Percentiles rank a stretch among this genome's conserved stretches.
phyloP scores from a whole-genome alignment of 2,329 filamentous ascomycete species.

The Hypoxylon sp. region DNA sequence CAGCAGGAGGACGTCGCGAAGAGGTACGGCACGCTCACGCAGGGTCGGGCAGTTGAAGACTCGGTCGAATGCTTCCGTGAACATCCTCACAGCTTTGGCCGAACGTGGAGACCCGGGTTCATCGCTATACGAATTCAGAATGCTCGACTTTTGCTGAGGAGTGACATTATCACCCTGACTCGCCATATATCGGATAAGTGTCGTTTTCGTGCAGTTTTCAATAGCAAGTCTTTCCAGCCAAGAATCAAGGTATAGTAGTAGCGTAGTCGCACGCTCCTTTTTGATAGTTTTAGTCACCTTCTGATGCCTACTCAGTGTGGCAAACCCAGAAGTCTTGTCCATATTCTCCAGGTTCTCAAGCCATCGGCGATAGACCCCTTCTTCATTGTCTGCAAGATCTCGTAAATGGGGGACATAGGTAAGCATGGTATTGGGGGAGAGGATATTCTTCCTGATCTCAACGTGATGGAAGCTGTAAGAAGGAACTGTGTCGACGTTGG shows the following conservation, averaged over 20 bases:
- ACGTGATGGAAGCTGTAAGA: conserved; percentile 72
- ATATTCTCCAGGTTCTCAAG: conserved; percentile 70
- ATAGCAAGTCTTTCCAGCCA: conserved; percentile 68
- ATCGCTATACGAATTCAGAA: conserved; percentile 64
- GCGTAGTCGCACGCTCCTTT: conserved; percentile 66
- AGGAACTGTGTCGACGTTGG: conserved; percentile 68
- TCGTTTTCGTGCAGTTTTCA: conserved; percentile 66
- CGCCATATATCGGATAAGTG: conserved; percentile 68
- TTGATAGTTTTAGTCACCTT: conserved; percentile 65
- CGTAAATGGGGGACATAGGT: conserved; percentile 72
- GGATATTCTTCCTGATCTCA: conserved; percentile 71
- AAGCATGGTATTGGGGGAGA: conserved; percentile 72
- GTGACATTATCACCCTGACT: conserved; percentile 64
- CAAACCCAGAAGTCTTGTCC: conserved; percentile 71
- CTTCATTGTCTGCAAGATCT: conserved; percentile 70
- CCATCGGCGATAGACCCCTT: conserved; percentile 69
- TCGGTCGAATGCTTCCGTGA: conserved; percentile 70
- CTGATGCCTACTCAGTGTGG: conserved; percentile 66
- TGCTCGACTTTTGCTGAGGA: conserved; percentile 68
- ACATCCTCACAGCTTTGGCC: conserved; percentile 62
- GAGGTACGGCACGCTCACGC: conserved; percentile 59
- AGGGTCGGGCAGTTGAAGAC: conserved; percentile 63
- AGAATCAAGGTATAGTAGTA: conserved; percentile 67
- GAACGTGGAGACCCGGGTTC: conserved; percentile 61
- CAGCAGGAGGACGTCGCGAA: conserved; percentile 67